Evolutionary conservation across 371 early-diverging fungal genomes (phyloP), one percentile per base, ranked within the genome.

Genomic region (Cokeromyces recurvatus): DNA sequence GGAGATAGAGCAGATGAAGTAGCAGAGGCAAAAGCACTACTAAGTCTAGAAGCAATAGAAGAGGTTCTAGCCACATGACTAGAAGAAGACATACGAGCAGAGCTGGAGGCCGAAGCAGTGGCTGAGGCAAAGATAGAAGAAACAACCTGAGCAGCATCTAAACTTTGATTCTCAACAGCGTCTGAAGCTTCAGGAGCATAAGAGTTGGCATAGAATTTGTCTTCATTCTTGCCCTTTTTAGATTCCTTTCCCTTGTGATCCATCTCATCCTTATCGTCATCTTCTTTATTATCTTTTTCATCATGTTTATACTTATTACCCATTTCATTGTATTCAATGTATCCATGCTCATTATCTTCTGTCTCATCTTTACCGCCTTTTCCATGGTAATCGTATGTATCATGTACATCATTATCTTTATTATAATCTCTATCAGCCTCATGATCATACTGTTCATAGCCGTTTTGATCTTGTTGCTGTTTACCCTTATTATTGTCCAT

Each of bases 121-220:
- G 36, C 43, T 25, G 48, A 21, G 16, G 46, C 29, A 40, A 32
- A 10, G 31, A 40, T 9, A 17, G 51, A n/a, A 16, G 27, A 11
- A 32, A 48, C 21, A 12, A 46, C 48, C 24, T 48, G 32, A 20
- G 55, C 46, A 31, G 53, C 55, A 31, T 38, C 49, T 17, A 48
- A 38, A 8, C 36, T 38, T 22, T 49, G 31, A 9, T 47, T 34
- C 14, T 5, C 27, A 34, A 21, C 20, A 16, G 23, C 47, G 29
- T n/a, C 41, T 20, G 10, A 9, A n/a, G 6, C 23, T 11, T 27
- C 25, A 32, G 15, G n/a, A 21, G 34, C 24, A 24, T 32, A 20
- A 24, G 25, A n/a, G 1, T 60, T 48, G n/a, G 25, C 11, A 4
- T 27, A 10, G 27, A 6, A 15, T n/a, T n/a, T n/a, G n/a, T n/a